Evolutionary conservation across 805 yeast genomes (phyloP).

Genomic region (Ogataea methylovora): DNA sequence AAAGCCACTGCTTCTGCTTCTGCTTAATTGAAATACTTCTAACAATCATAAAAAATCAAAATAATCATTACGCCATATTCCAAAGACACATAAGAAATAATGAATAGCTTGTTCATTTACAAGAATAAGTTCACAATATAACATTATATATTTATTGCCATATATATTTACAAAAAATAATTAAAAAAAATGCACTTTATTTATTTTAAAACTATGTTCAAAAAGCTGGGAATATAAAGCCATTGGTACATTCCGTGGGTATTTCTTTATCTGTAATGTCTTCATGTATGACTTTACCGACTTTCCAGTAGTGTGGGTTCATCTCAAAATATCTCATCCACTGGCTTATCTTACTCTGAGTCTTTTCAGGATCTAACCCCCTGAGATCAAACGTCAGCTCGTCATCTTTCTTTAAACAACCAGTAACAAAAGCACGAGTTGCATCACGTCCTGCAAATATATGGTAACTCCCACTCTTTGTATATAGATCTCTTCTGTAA

Average conservation of each 20-base stretch:
- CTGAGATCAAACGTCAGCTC: slow-evolving; percentile 63
- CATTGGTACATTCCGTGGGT: slow-evolving; percentile 38
- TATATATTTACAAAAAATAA: no score
- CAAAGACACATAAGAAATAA: no score
- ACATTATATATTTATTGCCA: no score
- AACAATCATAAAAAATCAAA: no score
- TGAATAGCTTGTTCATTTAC: no score
- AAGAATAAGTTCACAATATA: no score
- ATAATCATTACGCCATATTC: no score
- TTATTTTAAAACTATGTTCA: neutral
- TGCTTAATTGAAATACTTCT: no score
- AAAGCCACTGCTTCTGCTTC: neutral
- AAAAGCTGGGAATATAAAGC: slow-evolving; percentile 8
- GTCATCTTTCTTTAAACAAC: slow-evolving; percentile 47
- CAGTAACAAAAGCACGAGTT: slow-evolving; percentile 64
- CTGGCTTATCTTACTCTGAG: slow-evolving; percentile 28
- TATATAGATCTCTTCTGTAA: slow-evolving; percentile 41
- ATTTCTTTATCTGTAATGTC: no score
- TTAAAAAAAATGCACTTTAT: no score
- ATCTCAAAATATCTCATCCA: slow-evolving; percentile 49
- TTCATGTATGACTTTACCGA: slow-evolving; percentile 46
- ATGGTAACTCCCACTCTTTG: slow-evolving; percentile 47
- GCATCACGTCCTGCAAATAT: slow-evolving; percentile 59
- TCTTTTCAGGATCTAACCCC: slow-evolving; percentile 39
- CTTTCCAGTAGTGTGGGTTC: slow-evolving; percentile 50